phyloP scores from a whole-genome alignment of 2,329 filamentous ascomycete genomes.

The Coniochaeta sp. region DNA sequence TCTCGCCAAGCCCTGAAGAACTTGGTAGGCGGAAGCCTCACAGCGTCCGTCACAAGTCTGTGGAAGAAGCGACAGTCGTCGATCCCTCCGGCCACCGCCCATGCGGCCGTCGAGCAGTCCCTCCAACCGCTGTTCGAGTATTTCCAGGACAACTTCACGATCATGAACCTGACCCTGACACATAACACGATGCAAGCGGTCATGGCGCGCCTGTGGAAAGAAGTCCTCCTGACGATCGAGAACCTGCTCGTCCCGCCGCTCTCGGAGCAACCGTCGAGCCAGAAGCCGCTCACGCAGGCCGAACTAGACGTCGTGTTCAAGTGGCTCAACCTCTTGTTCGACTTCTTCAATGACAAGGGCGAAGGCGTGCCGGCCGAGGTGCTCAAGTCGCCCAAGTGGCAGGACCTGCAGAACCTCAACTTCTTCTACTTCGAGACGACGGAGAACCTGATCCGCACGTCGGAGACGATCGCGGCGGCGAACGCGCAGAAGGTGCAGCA shows the following conservation, averaged over 20 bases:
- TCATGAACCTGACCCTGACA: slow-evolving; percentile 96
- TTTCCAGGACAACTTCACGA: slow-evolving; percentile 97
- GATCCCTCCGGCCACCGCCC: slow-evolving; percentile 49
- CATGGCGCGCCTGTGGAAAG: slow-evolving; percentile 97
- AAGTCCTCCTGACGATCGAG: slow-evolving; percentile 88
- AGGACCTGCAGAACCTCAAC: slow-evolving; percentile 90
- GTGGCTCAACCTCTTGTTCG: slow-evolving; percentile 85
- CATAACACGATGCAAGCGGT: slow-evolving; percentile 96
- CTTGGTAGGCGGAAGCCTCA: slow-evolving; percentile 61
- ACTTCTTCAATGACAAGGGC: slow-evolving; percentile 91
- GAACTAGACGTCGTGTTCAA: slow-evolving; percentile 93
- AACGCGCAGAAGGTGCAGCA: slow-evolving; percentile 68
- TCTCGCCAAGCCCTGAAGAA: slow-evolving; percentile 73
- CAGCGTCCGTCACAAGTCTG: slow-evolving; percentile 66
- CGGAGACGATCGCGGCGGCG: slow-evolving; percentile 88
- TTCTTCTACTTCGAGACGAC: slow-evolving; percentile 98
- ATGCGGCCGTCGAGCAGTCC: slow-evolving; percentile 70
- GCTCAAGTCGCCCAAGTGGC: slow-evolving; percentile 95
- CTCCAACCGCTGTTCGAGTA: slow-evolving; percentile 83
- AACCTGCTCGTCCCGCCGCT: slow-evolving; percentile 83
- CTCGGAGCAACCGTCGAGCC: slow-evolving; percentile 86
- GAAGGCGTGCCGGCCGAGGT: slow-evolving; percentile 85
- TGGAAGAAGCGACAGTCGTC: slow-evolving; percentile 55
- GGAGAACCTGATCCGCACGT: slow-evolving; percentile 87
- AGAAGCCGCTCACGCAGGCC: slow-evolving; percentile 74